Evolutionary conservation across 768 basidiomycete genomes (phyloP), one percentile per base, ranked within the genome.

Genomic region (Kwoniella dendrophila): DNA sequence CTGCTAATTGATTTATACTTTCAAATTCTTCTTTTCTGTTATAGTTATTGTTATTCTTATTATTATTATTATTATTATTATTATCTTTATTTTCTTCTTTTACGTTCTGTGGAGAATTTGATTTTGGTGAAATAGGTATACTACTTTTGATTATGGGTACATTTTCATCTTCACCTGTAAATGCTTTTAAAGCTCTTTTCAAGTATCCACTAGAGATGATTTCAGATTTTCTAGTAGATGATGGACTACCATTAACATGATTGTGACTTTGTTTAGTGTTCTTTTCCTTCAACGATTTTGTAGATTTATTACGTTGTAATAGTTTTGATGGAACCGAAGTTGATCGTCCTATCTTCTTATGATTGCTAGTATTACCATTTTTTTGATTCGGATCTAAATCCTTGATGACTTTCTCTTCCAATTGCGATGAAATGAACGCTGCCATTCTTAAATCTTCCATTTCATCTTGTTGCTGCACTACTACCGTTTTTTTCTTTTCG

Each of bases 301-400:
- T 33, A 29, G 64, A 66, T 63, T 47, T 51, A 22, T 55, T 40
- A 4, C 65, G 38, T 3, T 49, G 30, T 16, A 67, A 51, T 34
- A 67, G 48, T 59, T 67, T 62, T 1, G 61, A 34, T 4, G 65
- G 65, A 24, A 67, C 62, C 12, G 65, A 67, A 7, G 47, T 62
- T 22, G 65, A 67, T 36, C 65, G 48, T 4, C 44, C 24, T 10
- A 65, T 53, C 16, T 20, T 34, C 12, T 26, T 33, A 43, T 20
- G 12, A 14, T 43, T 43, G 18, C 6, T 43, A 6, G 7, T 43
- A 43, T 10, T 43, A 5, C 6, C n/a, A n/a, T 20, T 20, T 43
- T 20, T 43, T 6, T n/a, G 36, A 8, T 32, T 22, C 16, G 27
- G 20, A 30, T 49, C 38, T n/a, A 18, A 27, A 18, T 44, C 41